Evolutionary conservation across 768 basidiomycete species (phyloP).

Genomic region (Nidularia sp.): DNA sequence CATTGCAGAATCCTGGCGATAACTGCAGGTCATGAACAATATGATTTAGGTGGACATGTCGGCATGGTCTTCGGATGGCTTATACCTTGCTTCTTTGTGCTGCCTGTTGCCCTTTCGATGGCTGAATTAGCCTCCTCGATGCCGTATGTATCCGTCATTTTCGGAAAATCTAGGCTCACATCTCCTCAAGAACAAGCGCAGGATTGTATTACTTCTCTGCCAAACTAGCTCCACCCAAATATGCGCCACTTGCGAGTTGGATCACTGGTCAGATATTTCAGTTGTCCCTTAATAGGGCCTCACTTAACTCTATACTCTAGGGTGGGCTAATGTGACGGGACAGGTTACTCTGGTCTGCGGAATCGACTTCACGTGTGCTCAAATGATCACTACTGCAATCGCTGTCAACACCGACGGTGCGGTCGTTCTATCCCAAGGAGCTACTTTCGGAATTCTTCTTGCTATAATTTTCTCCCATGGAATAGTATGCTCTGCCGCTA

Average conservation of each 20-base stretch:
- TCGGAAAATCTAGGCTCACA: background rate
- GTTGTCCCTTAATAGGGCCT: no score
- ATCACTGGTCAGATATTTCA: conserved; percentile 35
- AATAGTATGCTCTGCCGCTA: conserved; percentile 68
- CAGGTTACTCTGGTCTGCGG: conserved; percentile 63
- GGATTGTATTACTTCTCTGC: conserved; percentile 79
- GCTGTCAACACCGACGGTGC: conserved; percentile 55
- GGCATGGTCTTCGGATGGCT: conserved; percentile 79
- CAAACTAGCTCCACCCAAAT: conserved; percentile 60
- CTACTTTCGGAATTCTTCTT: conserved; percentile 65
- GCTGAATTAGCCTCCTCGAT: conserved; percentile 71
- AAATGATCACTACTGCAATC: conserved; percentile 75
- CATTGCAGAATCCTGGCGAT: background rate
- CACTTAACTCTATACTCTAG: conserved; percentile 14
- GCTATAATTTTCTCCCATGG: conserved; percentile 67
- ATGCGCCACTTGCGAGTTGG: conserved; percentile 62
- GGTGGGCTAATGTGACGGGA: conserved; percentile 74
- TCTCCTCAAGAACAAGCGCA: conserved; percentile 51
- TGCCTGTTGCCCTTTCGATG: conserved; percentile 66
- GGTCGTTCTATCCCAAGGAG: conserved; percentile 47
- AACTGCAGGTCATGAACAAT: background rate
- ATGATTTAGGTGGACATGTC: conserved; percentile 60
- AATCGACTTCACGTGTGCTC: conserved; percentile 74
- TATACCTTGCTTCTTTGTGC: conserved; percentile 65
- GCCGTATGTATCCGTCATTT: conserved; percentile 47